Evolutionary conservation across 2,329 filamentous ascomycete genomes (phyloP).

Genomic region (Colletotrichum lupini): DNA sequence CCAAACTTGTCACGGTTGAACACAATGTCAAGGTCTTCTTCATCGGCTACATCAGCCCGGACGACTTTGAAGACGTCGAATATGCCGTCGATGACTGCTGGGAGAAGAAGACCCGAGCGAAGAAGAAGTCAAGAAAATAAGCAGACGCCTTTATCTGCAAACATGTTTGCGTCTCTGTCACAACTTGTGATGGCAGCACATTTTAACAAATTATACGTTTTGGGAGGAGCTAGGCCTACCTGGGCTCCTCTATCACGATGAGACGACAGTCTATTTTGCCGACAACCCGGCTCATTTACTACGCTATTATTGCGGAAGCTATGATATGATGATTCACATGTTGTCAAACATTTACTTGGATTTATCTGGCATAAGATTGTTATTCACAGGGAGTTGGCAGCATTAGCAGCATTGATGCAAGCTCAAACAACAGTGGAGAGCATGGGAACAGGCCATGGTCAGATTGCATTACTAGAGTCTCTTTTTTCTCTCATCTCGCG

Average conservation of each 20-base stretch:
- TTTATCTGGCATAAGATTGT: neutral
- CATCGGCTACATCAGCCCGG: slow-evolving; percentile 57
- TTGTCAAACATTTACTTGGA: neutral
- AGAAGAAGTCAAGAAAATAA: slow-evolving; percentile 25
- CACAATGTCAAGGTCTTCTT: slow-evolving; percentile 69
- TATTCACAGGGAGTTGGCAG: neutral
- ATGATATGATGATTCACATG: neutral
- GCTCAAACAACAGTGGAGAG: neutral
- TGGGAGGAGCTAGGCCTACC: neutral
- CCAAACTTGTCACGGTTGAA: slow-evolving; percentile 65
- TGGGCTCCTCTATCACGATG: neutral
- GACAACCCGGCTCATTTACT: neutral
- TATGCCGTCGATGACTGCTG: slow-evolving; percentile 62
- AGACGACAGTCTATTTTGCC: slow-evolving; percentile 8
- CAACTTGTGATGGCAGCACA: neutral
- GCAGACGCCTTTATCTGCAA: neutral
- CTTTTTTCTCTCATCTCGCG: neutral
- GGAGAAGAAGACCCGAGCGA: slow-evolving; percentile 55
- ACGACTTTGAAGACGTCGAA: slow-evolving; percentile 54
- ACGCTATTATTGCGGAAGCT: neutral
- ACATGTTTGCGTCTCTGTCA: slow-evolving; percentile 15
- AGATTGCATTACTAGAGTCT: slow-evolving; percentile 9
- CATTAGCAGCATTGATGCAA: neutral
- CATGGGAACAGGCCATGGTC: slow-evolving; percentile 18
- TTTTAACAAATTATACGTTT: slow-evolving; percentile 12